These are phyloP conservation scores for Xylaria bambusicola DNA, from an alignment of 495 filamentous ascomycete genomes.

Conservation along the genomic window DNA sequence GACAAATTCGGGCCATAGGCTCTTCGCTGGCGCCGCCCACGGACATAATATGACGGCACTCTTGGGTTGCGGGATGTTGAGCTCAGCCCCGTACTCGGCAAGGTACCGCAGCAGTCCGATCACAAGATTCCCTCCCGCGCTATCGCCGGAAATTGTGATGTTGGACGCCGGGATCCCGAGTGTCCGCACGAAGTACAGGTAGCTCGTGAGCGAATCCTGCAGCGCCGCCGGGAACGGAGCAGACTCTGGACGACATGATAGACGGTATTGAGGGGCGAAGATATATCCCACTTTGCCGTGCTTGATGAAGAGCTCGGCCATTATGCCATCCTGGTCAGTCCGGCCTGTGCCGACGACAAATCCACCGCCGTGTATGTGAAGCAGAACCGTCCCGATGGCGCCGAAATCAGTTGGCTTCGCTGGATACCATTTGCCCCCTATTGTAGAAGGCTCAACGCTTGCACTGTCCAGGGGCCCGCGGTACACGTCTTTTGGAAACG, in stretches of 20 bases:
- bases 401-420: conserved; percentile 6
- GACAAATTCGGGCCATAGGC: conserved; percentile 12
- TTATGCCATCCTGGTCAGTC: conserved; percentile 11
- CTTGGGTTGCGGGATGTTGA: conserved; percentile 11
- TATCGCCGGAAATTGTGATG: conserved; percentile 31
- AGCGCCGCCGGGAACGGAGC: conserved; percentile 48
- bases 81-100: conserved; percentile 11
- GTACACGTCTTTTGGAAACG: conserved; percentile 15
- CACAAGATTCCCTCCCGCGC: conserved; percentile 32
- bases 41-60: conserved; percentile 2
- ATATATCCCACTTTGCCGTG: conserved; percentile 25
- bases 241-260: conserved; percentile 30
- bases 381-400: neutral
- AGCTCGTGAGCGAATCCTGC: conserved; percentile 48
- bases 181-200: conserved; percentile 40
- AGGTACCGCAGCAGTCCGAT: conserved; percentile 45
- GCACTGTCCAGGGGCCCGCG: conserved; percentile 12
- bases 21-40: conserved; percentile 3
- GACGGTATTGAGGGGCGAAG: conserved; percentile 42
- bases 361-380: conserved; percentile 48
- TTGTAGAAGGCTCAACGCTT: conserved; percentile 9
- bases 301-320: conserved; percentile 22
- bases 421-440: conserved; percentile 22
- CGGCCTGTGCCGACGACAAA: conserved; percentile 43
- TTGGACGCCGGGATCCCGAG: conserved; percentile 33